Conservation (phyloP, 75 land plant species). For the Chamaecyparis obtusa region DNA sequence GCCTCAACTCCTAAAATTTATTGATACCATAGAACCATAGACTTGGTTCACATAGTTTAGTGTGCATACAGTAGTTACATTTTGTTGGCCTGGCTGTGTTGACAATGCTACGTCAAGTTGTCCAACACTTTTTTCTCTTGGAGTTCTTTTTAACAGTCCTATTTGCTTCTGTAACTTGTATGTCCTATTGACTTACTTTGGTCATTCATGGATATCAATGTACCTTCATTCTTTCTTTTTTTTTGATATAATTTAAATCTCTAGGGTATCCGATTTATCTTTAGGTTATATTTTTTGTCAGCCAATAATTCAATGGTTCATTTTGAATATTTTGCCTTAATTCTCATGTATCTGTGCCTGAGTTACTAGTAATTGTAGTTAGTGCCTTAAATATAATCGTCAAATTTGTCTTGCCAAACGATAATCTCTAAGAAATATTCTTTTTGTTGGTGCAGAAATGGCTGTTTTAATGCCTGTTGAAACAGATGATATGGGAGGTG, state of each 20-base stretch:
- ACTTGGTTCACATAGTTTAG: background rate
- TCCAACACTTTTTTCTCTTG: background rate
- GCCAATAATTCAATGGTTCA: background rate
- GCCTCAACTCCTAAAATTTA: background rate
- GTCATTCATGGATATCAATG: background rate
- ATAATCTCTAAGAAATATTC: background rate
- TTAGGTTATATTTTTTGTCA: background rate
- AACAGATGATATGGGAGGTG: background rate
- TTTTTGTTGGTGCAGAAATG: conserved; percentile 7
- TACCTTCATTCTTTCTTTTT: too few relatives aligned
- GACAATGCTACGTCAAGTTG: background rate
- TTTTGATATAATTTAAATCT: background rate
- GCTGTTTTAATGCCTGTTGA: background rate
- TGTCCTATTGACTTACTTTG: background rate
- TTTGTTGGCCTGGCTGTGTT: background rate
- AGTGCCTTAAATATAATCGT: background rate
- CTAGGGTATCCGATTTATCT: background rate
- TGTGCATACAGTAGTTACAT: background rate
- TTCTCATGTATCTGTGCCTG: background rate
- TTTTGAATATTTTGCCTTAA: background rate
- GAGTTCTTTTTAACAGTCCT: background rate
- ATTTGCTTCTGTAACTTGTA: too few relatives aligned
- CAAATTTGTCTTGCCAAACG: background rate
- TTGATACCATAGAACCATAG: background rate
- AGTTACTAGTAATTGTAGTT: background rate